Percentiles rank a stretch among this genome's conserved stretches.
Conservation (phyloP, 73 alveolate genomes). For the Blepharisma stoltei region DNA sequence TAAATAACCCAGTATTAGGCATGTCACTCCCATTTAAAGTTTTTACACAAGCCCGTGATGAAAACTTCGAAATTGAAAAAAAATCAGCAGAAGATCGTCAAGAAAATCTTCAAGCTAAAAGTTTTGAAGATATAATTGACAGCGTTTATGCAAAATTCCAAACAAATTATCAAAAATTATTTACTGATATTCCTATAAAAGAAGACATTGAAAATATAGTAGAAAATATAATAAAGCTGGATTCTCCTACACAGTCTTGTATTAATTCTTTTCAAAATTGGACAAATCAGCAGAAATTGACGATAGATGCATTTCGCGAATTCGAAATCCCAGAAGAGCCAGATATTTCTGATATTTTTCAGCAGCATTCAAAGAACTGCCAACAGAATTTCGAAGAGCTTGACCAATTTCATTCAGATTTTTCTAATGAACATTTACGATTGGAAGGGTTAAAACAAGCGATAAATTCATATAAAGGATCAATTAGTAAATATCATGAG, state of each 20-base stretch:
- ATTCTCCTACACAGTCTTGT: background rate
- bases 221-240: conserved; percentile 19
- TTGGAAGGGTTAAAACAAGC: conserved; percentile 25
- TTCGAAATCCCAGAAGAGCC: too few species aligned
- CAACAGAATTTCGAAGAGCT: background rate
- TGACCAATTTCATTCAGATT: background rate
- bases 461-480: background rate
- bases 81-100: background rate
- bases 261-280: background rate
- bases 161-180: background rate
- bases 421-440: background rate
- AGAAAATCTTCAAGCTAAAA: background rate
- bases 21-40: background rate
- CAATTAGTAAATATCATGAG: background rate
- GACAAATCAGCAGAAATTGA: too few species aligned
- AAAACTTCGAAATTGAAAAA: conserved; percentile 18
- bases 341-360: background rate
- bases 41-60: conserved; percentile 6
- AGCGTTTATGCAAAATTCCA: conserved; percentile 4
- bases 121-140: conserved; percentile 12
- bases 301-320: too few species aligned
- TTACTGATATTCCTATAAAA: background rate
- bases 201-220: background rate
- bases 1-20: conserved; percentile 12
- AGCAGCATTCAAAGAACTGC: background rate